phyloP scores from a whole-genome alignment of 768 basidiomycete genomes.

The Collybia sp. region DNA sequence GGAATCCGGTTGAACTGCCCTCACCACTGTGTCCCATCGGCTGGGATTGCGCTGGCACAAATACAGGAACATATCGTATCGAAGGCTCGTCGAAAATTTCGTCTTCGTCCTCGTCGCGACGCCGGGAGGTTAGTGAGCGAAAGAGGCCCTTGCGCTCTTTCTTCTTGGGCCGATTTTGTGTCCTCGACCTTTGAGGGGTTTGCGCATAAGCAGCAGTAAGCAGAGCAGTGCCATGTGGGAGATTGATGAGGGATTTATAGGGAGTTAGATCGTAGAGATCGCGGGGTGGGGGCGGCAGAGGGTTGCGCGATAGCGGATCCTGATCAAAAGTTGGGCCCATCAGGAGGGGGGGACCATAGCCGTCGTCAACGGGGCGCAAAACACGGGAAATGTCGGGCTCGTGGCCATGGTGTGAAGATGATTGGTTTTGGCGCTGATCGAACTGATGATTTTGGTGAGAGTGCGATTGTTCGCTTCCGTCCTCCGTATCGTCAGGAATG shows the following conservation, averaged over 20 bases:
- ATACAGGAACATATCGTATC: conserved; percentile 21
- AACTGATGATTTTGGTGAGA: neutral
- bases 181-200: neutral
- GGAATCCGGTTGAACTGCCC: no score
- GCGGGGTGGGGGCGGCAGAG: conserved; percentile 58
- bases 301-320: conserved; percentile 34
- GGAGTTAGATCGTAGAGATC: conserved; percentile 57
- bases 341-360: neutral
- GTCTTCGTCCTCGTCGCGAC: conserved; percentile 7
- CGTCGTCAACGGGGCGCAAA: neutral
- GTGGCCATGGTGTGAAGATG: neutral
- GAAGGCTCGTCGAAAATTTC: conserved; percentile 4
- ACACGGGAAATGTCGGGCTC: no score
- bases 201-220: conserved; percentile 25
- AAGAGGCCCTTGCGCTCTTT: conserved; percentile 32
- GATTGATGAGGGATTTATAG: conserved; percentile 49
- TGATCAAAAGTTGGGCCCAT: neutral
- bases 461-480: no score
- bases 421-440: neutral
- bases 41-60: conserved; percentile 10
- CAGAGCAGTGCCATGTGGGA: conserved; percentile 41
- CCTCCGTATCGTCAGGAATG: no score
- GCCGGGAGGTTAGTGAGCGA: conserved; percentile 35
- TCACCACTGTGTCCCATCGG: neutral
- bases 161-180: conserved; percentile 25